Conservation (phyloP, 106 monocot species). For the Triglochin maritima region DNA sequence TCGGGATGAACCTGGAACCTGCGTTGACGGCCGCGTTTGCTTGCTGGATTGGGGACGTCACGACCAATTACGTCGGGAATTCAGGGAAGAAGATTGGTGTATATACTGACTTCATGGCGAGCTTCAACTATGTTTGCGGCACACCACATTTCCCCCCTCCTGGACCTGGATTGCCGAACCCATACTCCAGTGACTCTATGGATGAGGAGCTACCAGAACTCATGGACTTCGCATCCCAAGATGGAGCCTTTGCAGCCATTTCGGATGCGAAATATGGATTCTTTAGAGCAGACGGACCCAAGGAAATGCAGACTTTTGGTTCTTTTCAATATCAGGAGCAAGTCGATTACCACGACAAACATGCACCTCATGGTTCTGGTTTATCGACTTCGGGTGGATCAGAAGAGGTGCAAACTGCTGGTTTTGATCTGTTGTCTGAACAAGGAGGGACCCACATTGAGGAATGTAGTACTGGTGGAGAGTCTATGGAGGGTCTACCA, state of each 20-base stretch:
- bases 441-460: neutral
- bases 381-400: neutral
- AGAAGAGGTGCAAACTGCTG: neutral
- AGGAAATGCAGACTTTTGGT: neutral
- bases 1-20: constrained; percentile 44
- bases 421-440: neutral
- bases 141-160: neutral
- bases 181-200: neutral
- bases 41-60: constrained; percentile 33
- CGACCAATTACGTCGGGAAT: neutral
- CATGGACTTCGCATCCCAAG: neutral
- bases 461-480: neutral
- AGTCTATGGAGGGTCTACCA: neutral
- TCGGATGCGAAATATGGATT: neutral
- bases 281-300: neutral
- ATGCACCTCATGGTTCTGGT: neutral
- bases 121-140: neutral
- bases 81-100: neutral
- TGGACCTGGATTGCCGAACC: neutral
- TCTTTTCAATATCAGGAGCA: neutral
- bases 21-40: constrained; percentile 33
- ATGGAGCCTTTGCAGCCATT: neutral
- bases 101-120: too few species aligned
- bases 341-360: neutral
- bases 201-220: constrained; percentile 1